A percentile compares a stretch with the other conserved stretches of the same genome.
phyloP scores from a whole-genome alignment of 2,329 filamentous ascomycete genomes.

The Aspergillus viridinutans region DNA sequence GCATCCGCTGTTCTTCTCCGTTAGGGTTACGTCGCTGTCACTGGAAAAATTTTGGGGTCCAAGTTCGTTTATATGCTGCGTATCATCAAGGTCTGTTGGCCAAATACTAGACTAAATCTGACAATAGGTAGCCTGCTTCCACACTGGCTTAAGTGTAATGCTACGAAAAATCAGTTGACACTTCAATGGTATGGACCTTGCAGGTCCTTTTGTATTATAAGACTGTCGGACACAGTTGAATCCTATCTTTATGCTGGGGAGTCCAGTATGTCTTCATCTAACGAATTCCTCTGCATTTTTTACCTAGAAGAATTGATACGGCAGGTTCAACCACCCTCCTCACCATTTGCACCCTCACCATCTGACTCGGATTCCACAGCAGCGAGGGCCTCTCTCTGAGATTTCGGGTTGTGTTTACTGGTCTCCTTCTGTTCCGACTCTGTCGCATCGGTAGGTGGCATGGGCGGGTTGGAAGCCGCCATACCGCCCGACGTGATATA shows the following conservation, averaged over 20 bases:
- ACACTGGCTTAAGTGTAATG: background rate
- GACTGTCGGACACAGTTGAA: background rate
- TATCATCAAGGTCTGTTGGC: background rate
- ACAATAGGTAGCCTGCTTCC: background rate
- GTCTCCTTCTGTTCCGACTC: conserved; percentile 6
- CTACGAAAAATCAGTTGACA: background rate
- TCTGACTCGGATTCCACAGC: conserved; percentile 31
- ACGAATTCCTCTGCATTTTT: background rate
- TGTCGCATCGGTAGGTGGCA: conserved; percentile 5
- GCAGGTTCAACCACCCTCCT: conserved; percentile 17
- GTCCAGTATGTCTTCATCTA: background rate
- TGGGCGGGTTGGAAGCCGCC: conserved; percentile 49
- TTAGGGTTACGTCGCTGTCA: background rate
- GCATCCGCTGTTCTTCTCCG: background rate
- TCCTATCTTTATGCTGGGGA: background rate
- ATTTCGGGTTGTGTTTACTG: conserved; percentile 14
- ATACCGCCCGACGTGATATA: conserved; percentile 70
- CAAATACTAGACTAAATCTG: background rate
- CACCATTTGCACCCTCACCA: conserved; percentile 20
- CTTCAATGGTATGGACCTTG: background rate
- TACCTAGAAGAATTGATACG: background rate
- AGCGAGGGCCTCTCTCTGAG: conserved; percentile 28
- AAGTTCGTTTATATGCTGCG: background rate
- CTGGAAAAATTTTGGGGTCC: background rate
- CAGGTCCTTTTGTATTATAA: background rate